Percentiles rank a stretch among this genome's conserved stretches.
phyloP scores from a whole-genome alignment of 2,329 filamentous ascomycete genomes.

The Metarhizium guizhouense region DNA sequence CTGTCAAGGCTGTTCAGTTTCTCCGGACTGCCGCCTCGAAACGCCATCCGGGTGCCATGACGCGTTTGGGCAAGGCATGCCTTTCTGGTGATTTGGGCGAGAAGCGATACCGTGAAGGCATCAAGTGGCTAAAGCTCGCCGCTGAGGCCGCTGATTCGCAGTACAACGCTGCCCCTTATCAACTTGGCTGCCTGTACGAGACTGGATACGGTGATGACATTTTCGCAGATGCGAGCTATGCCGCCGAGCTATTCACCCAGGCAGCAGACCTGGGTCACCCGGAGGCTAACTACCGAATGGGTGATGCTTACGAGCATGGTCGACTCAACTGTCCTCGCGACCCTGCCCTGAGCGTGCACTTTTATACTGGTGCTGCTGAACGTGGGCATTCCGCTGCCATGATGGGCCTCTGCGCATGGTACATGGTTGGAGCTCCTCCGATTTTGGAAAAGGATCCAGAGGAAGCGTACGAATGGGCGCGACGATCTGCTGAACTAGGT shows the following conservation, averaged over 20 bases:
- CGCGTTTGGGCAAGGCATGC: slow-evolving; percentile 83
- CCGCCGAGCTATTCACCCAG: slow-evolving; percentile 88
- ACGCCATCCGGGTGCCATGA: slow-evolving; percentile 91
- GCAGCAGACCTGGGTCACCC: slow-evolving; percentile 85
- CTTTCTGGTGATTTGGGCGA: slow-evolving; percentile 81
- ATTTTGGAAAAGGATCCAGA: slow-evolving; percentile 90
- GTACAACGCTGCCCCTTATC: slow-evolving; percentile 89
- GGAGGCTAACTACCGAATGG: slow-evolving; percentile 78
- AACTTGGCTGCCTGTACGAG: slow-evolving; percentile 81
- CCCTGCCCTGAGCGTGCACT: slow-evolving; percentile 89
- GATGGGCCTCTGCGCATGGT: slow-evolving; percentile 99
- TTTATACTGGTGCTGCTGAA: slow-evolving; percentile 90
- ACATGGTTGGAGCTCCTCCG: slow-evolving; percentile 88
- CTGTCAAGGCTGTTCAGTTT: slow-evolving; percentile 87
- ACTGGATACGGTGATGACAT: slow-evolving; percentile 90
- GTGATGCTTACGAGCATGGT: slow-evolving; percentile 95
- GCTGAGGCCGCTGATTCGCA: slow-evolving; percentile 82
- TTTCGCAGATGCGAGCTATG: slow-evolving; percentile 83
- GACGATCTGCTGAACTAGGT: slow-evolving; percentile 78
- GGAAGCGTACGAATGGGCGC: slow-evolving; percentile 95
- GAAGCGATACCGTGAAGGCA: slow-evolving; percentile 78
- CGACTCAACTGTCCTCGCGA: slow-evolving; percentile 80
- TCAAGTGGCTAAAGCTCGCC: slow-evolving; percentile 95
- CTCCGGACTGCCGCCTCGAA: slow-evolving; percentile 85
- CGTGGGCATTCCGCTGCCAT: slow-evolving; percentile 77